phyloP scores from a whole-genome alignment of 345 rosid genomes.

The Citrus hindsii region DNA sequence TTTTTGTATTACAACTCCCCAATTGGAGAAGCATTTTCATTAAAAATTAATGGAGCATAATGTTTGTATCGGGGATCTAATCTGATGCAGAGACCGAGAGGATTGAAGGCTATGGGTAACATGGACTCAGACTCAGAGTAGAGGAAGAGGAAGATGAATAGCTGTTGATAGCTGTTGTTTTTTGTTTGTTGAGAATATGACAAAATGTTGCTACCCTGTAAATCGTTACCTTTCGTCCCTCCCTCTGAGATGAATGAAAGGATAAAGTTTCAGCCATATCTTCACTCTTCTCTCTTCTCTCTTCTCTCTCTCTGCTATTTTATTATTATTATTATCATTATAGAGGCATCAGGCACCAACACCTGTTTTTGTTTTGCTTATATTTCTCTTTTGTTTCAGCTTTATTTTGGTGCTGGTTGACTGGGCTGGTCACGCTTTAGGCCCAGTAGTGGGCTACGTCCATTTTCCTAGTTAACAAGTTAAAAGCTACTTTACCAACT shows the following conservation, averaged over 20 bases:
- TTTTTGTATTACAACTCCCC: background rate
- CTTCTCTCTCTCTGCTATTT: background rate
- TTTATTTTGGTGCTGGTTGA: background rate
- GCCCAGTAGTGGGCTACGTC: background rate
- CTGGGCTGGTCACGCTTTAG: background rate
- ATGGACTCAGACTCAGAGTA: constrained; percentile 52
- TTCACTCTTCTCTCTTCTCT: background rate
- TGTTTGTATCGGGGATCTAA: background rate
- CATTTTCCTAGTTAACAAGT: too few relatives aligned
- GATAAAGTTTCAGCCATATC: background rate
- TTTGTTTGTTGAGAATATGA: constrained; percentile 5
- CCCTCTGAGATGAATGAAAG: background rate
- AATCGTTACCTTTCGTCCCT: background rate
- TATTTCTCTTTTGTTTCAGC: background rate
- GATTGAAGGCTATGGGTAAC: constrained; percentile 56
- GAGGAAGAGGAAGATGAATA: background rate
- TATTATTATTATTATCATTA: too few relatives aligned
- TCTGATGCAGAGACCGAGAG: constrained; percentile 50
- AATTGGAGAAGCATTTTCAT: background rate
- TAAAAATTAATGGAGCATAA: background rate
- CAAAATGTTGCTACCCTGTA: background rate
- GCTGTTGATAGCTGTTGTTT: background rate
- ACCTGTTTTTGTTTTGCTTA: background rate
- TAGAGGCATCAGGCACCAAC: too few relatives aligned
- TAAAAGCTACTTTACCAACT: background rate